Evolutionary conservation across 192 early-diverging fungal species (phyloP).

Genomic region (Tieghemiomyces parasiticus): DNA sequence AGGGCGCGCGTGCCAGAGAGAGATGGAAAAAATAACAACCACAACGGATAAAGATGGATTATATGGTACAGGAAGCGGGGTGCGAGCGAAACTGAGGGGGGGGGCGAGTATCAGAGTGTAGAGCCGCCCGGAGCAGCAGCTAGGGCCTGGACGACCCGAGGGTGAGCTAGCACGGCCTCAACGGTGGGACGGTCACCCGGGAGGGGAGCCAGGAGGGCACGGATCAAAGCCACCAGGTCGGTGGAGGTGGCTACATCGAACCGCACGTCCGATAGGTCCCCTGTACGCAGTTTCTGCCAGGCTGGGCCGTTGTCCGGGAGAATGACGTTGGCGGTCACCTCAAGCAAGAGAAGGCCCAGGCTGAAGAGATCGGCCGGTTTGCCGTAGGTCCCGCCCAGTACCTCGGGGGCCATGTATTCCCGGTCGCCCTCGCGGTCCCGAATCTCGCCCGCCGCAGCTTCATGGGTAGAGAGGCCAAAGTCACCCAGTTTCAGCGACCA

Average conservation of each 20-base stretch:
- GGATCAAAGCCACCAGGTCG: constrained; percentile 44
- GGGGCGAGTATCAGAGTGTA: too few relatives aligned
- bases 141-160: constrained; percentile 11
- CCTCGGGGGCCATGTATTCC: constrained; percentile 81
- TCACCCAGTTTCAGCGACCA: constrained; percentile 74
- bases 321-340: constrained; percentile 70
- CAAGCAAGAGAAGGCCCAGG: constrained; percentile 78
- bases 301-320: constrained; percentile 77
- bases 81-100: too few relatives aligned
- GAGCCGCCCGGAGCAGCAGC: neutral
- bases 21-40: too few relatives aligned
- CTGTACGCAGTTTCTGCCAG: constrained; percentile 74
- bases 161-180: constrained; percentile 33
- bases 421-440: constrained; percentile 81
- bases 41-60: too few relatives aligned
- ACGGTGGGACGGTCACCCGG: constrained; percentile 36
- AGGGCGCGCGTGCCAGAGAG: too few relatives aligned
- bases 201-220: constrained; percentile 46
- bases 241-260: constrained; percentile 28
- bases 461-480: constrained; percentile 63
- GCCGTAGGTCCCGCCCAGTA: constrained; percentile 49
- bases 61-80: too few relatives aligned
- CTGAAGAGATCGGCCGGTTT: constrained; percentile 85
- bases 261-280: constrained; percentile 46
- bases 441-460: constrained; percentile 18